phyloP scores from a whole-genome alignment of 2,329 filamentous ascomycete genomes.

The Periglandula ipomoeae region DNA sequence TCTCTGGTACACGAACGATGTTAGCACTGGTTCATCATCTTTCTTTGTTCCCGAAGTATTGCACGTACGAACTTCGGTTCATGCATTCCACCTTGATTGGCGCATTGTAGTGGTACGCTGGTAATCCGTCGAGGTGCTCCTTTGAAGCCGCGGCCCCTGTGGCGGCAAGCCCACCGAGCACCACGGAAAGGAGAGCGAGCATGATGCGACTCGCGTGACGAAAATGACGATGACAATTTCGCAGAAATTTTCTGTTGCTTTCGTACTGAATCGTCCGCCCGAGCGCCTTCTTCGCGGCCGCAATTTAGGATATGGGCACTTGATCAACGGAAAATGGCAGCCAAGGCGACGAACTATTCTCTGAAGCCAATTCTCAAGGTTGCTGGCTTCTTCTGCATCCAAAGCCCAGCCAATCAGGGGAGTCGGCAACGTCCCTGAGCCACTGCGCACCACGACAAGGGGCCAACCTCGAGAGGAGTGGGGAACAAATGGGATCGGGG shows the following conservation, averaged over 20 bases:
- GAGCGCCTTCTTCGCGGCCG: too few species aligned
- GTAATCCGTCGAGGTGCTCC: slow-evolving; percentile 29
- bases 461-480: too few species aligned
- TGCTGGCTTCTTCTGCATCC: background rate
- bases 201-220: background rate
- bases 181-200: slow-evolving; percentile 2
- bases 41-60: too few species aligned
- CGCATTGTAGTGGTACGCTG: slow-evolving; percentile 58
- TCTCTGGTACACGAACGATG: too few species aligned
- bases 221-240: too few species aligned
- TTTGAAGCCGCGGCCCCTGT: slow-evolving; percentile 22
- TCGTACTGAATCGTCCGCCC: too few species aligned
- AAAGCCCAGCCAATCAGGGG: background rate
- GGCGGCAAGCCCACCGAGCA: slow-evolving; percentile 1
- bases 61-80: slow-evolving; percentile 55
- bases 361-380: too few species aligned
- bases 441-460: background rate
- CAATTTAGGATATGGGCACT: too few species aligned
- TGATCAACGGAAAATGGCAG: background rate
- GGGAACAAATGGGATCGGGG: too few species aligned
- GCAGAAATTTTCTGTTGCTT: too few species aligned
- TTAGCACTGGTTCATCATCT: too few species aligned
- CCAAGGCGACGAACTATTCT: too few species aligned
- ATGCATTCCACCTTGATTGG: slow-evolving; percentile 63
- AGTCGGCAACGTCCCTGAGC: background rate